Conservation (phyloP, 2,329 filamentous ascomycete species). For the Epicoccum nigrum region DNA sequence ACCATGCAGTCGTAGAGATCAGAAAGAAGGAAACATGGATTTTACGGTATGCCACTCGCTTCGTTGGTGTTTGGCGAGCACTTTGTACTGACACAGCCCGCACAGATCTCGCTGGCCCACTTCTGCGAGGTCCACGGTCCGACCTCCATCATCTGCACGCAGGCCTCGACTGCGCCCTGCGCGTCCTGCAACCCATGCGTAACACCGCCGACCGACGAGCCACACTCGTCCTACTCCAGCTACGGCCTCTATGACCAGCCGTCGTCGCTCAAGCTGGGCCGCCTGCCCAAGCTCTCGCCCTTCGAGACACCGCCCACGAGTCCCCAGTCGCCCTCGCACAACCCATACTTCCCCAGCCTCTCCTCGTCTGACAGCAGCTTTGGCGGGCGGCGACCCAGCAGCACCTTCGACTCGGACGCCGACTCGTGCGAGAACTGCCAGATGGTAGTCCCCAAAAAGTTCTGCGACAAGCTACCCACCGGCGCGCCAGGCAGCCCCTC, state of each 20-base stretch:
- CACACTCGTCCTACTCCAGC: constrained; percentile 39
- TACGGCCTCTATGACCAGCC: constrained; percentile 45
- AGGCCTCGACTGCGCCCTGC: constrained; percentile 62
- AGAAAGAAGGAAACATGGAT: constrained; percentile 45
- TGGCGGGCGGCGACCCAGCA: constrained; percentile 41
- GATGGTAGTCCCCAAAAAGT: constrained; percentile 60
- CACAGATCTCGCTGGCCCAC: constrained; percentile 65
- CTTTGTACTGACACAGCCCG: constrained; percentile 25
- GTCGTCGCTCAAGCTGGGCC: constrained; percentile 40
- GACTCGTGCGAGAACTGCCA: constrained; percentile 65
- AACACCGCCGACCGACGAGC: constrained; percentile 49
- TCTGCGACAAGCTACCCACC: constrained; percentile 59
- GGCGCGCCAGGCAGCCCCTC: constrained; percentile 59
- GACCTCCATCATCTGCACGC: constrained; percentile 66
- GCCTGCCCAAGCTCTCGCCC: constrained; percentile 44
- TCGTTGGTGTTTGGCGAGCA: too few species aligned
- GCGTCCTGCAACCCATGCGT: constrained; percentile 58
- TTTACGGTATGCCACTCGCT: constrained; percentile 43
- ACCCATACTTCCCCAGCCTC: constrained; percentile 58
- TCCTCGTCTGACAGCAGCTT: constrained; percentile 40
- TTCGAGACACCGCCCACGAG: constrained; percentile 51
- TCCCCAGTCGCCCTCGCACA: constrained; percentile 48
- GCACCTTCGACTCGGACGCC: constrained; percentile 52
- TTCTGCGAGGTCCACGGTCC: constrained; percentile 69
- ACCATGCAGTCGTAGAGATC: constrained; percentile 42